Evolutionary conservation across 2,329 filamentous ascomycete species (phyloP).

Genomic region (Diaporthe ilicicola): DNA sequence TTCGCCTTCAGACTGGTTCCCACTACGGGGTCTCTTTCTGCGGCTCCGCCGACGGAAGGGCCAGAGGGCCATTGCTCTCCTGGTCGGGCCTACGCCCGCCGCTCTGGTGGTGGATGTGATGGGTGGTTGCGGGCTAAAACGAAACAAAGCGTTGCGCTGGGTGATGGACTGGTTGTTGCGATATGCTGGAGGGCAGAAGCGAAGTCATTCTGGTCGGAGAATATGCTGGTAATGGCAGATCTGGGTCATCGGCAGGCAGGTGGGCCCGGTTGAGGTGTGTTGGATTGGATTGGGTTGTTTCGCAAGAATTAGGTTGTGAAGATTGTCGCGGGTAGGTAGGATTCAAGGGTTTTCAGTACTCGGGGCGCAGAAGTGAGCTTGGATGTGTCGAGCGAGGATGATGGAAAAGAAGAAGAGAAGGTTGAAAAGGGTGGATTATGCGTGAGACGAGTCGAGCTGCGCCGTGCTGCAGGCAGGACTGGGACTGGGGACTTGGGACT

Average conservation of each 20-base stretch:
- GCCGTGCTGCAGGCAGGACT: background rate
- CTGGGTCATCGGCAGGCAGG: conserved; percentile 29
- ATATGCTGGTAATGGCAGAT: conserved; percentile 17
- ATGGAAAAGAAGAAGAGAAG: background rate
- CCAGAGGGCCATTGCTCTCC: conserved; percentile 76
- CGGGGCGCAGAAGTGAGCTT: conserved; percentile 12
- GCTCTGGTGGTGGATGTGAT: conserved; percentile 8
- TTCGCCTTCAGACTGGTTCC: conserved; percentile 64
- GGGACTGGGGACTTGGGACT: background rate
- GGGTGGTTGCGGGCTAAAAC: conserved; percentile 18
- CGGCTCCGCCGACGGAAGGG: conserved; percentile 80
- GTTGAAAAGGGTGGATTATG: background rate
- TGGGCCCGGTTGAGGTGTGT: conserved; percentile 9
- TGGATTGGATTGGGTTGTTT: conserved; percentile 17
- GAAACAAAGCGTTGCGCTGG: conserved; percentile 13
- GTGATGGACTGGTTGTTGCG: conserved; percentile 24
- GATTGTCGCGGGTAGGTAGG: conserved; percentile 15
- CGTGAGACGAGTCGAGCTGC: background rate
- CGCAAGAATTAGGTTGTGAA: conserved; percentile 5
- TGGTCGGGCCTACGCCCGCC: conserved; percentile 28
- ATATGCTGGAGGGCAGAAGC: conserved; percentile 25
- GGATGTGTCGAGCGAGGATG: conserved; percentile 9
- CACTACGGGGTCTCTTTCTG: conserved; percentile 64
- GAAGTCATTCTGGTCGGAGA: conserved; percentile 33
- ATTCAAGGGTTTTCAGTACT: conserved; percentile 19